Base-by-base conservation (phyloP, 2,329 filamentous ascomycete genomes). In the Alternaria atra region DNA sequence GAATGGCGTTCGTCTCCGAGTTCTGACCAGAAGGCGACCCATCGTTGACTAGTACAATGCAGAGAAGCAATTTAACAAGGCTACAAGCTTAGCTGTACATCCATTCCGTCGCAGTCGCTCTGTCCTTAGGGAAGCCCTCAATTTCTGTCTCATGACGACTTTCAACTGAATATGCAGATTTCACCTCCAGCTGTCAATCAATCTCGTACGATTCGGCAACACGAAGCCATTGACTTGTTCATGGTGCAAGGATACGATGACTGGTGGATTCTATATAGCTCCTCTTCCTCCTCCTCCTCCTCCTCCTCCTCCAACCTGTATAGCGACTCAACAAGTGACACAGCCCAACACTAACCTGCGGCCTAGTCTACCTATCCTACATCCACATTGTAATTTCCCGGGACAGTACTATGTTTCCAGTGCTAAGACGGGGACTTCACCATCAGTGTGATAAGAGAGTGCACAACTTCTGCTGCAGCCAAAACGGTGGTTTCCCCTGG, bases 401-500 rank as follows among this genome's bases (percentile, higher is more conserved):
- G 15, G 9, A 29, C 17, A 23, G 23, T 17, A 35, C 8, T 27
- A 43, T 13, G 3, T 7, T 42, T 25, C 13, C n/a, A 13, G 46
- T 23, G 17, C 27, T 73, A 62, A 46, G 81, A 76, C 20, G 80
- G 79, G 37, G 69, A 75, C 13, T 81, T 77, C 4, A 83, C 82
- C 78, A 84, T 85, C 32, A 86, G 62, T 3, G 74, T 74, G 25
- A 86, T 74, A 43, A 87, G 66, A 7, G 84, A 85, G 51, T 83
- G 79, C 0, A 82, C 84, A 6, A 87, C 80, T 65, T 86, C 84
- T 5, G 84, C 83, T n/a, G 84, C 85, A 13, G 84, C 84, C 29
- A 87, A 73, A 2, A 80, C 83, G 0, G 87, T 88, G 17, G 84
- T 81, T 73, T 89, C 86, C 0, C 86, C 87, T 58, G 84, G 79